These are phyloP conservation scores for Diaporthe citriasiana DNA, from an alignment of 2,329 filamentous ascomycete genomes.

Conservation along the genomic window DNA sequence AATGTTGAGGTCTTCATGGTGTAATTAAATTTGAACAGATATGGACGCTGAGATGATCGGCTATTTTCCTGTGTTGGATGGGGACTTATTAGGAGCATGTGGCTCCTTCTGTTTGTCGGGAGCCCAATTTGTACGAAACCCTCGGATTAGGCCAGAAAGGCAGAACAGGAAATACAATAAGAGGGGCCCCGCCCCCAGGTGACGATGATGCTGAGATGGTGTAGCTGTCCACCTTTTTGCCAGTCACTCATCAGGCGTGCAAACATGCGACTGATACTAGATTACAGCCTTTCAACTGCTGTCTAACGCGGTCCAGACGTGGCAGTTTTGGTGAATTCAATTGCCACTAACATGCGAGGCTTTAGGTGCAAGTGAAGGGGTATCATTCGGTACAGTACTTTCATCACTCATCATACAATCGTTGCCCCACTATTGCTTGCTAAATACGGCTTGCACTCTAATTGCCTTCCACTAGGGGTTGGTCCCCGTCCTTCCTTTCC, in stretches of 20 bases:
- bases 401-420: constrained; percentile 26
- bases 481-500: neutral
- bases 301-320: neutral
- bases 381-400: constrained; percentile 18
- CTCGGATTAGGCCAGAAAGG: neutral
- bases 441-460: neutral
- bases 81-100: neutral
- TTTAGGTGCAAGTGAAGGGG: neutral
- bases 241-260: neutral
- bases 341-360: neutral
- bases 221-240: neutral
- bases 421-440: neutral
- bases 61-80: constrained; percentile 3
- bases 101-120: neutral
- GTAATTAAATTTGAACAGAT: neutral
- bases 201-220: neutral
- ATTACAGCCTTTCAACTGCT: neutral
- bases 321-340: neutral
- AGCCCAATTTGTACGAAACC: neutral
- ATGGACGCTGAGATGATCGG: neutral
- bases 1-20: neutral
- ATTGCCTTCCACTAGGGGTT: neutral
- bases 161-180: neutral
- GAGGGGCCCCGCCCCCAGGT: too few relatives aligned
- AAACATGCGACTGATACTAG: neutral